A percentile compares a stretch with the other conserved stretches of the same genome.
Evolutionary conservation across 768 basidiomycete genomes (phyloP).

Genomic region (Crepidotus variabilis): DNA sequence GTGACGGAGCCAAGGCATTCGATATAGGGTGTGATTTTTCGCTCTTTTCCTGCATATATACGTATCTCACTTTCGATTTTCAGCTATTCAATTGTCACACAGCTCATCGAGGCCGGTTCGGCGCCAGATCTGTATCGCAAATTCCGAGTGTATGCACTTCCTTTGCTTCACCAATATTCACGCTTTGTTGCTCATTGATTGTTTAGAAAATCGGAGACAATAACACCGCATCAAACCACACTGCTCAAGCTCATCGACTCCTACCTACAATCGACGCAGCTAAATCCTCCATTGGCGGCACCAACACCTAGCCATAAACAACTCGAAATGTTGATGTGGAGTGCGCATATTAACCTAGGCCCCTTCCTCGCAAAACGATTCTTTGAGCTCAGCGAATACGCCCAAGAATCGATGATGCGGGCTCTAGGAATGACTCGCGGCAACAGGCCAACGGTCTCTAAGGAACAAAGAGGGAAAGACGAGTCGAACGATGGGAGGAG

Average conservation of each 20-base stretch:
- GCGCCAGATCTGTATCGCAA: constrained; percentile 57
- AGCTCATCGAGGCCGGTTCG: constrained; percentile 56
- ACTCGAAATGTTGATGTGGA: constrained; percentile 15
- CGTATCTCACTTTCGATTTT: constrained; percentile 5
- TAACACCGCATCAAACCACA: constrained; percentile 84
- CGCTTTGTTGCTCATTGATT: not conserved
- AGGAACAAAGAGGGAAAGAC: not conserved
- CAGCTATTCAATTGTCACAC: constrained; percentile 66
- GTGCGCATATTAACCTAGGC: constrained; percentile 39
- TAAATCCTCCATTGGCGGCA: constrained; percentile 24
- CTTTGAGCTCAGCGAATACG: constrained; percentile 57
- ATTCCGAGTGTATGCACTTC: constrained; percentile 52
- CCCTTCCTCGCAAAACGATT: constrained; percentile 63
- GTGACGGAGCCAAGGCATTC: constrained; percentile 65
- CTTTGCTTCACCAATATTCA: not conserved
- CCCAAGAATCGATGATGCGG: constrained; percentile 46
- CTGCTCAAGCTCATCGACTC: constrained; percentile 86
- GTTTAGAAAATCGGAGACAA: constrained; percentile 59
- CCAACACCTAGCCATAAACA: constrained; percentile 10
- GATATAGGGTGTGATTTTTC: constrained; percentile 59
- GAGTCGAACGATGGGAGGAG: not conserved
- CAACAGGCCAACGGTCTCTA: not conserved
- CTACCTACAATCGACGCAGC: constrained; percentile 58
- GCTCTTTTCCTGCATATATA: not conserved
- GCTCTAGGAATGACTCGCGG: constrained; percentile 33